phyloP scores from a whole-genome alignment of 2,329 filamentous ascomycete species.

The Dothistroma pini region DNA sequence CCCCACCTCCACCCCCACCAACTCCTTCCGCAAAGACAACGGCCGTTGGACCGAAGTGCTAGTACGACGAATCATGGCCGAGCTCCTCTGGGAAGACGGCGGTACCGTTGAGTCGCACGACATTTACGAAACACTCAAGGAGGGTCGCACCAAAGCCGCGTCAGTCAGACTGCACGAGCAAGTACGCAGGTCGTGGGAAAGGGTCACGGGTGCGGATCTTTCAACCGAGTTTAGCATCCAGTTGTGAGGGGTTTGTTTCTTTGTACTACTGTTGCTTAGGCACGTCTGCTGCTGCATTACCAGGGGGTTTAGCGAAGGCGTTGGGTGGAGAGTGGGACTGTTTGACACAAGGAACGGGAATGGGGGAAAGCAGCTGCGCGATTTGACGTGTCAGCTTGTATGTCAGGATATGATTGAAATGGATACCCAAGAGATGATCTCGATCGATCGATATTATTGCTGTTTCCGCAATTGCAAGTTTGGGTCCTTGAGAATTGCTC shows the following conservation, averaged over 20 bases:
- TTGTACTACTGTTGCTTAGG: neutral
- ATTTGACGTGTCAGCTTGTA: neutral
- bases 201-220: constrained; percentile 15
- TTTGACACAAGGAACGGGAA: neutral
- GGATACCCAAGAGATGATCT: neutral
- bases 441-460: constrained; percentile 15
- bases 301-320: neutral
- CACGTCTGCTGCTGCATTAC: neutral
- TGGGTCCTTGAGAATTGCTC: constrained; percentile 50
- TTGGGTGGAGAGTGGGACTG: neutral
- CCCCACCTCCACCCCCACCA: constrained; percentile 17
- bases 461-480: constrained; percentile 32
- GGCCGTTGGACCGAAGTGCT: constrained; percentile 18
- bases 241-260: neutral
- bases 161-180: constrained; percentile 17
- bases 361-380: neutral
- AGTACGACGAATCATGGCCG: constrained; percentile 18
- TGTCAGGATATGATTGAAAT: neutral
- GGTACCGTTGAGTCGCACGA: constrained; percentile 18
- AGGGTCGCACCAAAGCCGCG: constrained; percentile 18
- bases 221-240: constrained; percentile 14
- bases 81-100: constrained; percentile 19
- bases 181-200: constrained; percentile 16
- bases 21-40: constrained; percentile 15
- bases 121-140: constrained; percentile 18